Evolutionary conservation across 73 alveolate genomes (phyloP).

Genomic region (Paramecium octaurelia): DNA sequence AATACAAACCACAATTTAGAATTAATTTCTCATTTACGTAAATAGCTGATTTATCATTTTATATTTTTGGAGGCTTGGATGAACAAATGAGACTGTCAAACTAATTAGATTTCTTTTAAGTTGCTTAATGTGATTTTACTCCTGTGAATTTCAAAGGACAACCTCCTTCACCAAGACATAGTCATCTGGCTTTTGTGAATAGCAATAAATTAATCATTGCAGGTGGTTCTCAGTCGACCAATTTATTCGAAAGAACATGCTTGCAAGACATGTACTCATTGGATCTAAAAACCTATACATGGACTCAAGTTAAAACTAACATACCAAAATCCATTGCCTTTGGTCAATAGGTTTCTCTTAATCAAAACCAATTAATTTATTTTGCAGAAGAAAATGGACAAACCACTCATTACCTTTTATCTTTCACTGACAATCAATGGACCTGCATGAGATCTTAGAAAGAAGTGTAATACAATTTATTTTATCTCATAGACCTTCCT

Average conservation of each 20-base stretch:
- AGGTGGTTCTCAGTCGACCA: slow-evolving; percentile 13
- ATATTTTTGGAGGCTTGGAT: slow-evolving; percentile 37
- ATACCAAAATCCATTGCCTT: slow-evolving; percentile 2
- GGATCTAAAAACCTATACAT: background rate
- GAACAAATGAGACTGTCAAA: slow-evolving; percentile 9
- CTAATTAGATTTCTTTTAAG: background rate
- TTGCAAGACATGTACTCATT: background rate
- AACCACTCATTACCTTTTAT: background rate
- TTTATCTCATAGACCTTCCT: background rate
- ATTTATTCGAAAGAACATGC: slow-evolving; percentile 37
- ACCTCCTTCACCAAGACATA: slow-evolving; percentile 45
- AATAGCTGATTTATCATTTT: background rate
- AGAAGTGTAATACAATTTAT: background rate
- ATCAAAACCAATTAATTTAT: background rate
- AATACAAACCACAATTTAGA: background rate
- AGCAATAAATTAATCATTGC: background rate
- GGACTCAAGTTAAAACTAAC: background rate
- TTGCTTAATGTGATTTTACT: slow-evolving; percentile 8
- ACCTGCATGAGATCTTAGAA: background rate
- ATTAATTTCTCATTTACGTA: background rate
- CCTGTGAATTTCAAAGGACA: background rate
- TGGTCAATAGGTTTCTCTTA: background rate
- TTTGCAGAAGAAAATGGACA: background rate
- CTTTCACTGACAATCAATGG: background rate
- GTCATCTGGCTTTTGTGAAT: background rate